These are phyloP conservation scores for Colletotrichum limetticola DNA, from an alignment of 2,329 filamentous ascomycete species.

Conservation along the genomic window DNA sequence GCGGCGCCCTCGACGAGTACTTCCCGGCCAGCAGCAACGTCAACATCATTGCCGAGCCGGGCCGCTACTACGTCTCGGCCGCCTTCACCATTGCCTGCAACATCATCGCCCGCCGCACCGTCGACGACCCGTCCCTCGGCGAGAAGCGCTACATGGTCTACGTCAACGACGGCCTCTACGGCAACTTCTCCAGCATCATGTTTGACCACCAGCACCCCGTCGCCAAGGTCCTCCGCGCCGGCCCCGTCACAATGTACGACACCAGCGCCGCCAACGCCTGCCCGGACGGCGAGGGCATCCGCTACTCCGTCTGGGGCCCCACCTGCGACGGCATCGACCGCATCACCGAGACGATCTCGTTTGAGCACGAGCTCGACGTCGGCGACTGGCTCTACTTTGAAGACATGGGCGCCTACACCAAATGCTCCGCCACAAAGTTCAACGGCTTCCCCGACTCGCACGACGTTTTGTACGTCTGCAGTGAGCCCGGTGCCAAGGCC, in stretches of 20 bases:
- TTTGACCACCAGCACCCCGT: constrained; percentile 96
- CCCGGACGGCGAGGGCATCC: constrained; percentile 63
- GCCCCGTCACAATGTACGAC: constrained; percentile 68
- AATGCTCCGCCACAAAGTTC: constrained; percentile 97
- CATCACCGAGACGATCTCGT: constrained; percentile 83
- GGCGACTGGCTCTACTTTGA: constrained; percentile 99
- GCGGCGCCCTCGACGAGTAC: constrained; percentile 83
- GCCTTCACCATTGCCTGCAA: constrained; percentile 97
- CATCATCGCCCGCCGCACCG: constrained; percentile 92
- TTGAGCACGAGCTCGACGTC: constrained; percentile 82
- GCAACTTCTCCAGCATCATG: constrained; percentile 99
- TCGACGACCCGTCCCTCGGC: constrained; percentile 75
- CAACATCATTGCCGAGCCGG: constrained; percentile 93
- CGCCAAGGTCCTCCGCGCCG: constrained; percentile 80
- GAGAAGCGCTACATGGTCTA: constrained; percentile 94
- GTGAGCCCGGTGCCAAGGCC: constrained; percentile 86
- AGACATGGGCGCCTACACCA: constrained; percentile 98
- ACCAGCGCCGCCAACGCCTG: constrained; percentile 59
- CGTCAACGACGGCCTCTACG: constrained; percentile 96
- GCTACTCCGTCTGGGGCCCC: constrained; percentile 98
- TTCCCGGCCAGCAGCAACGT: constrained; percentile 80
- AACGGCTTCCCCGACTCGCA: constrained; percentile 96
- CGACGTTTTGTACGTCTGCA: constrained; percentile 93
- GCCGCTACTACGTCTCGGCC: constrained; percentile 92
- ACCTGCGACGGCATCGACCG: constrained; percentile 98